These are phyloP conservation scores for Pyricularia grisea DNA, from an alignment of 2,329 filamentous ascomycete genomes.

Conservation along the genomic window DNA sequence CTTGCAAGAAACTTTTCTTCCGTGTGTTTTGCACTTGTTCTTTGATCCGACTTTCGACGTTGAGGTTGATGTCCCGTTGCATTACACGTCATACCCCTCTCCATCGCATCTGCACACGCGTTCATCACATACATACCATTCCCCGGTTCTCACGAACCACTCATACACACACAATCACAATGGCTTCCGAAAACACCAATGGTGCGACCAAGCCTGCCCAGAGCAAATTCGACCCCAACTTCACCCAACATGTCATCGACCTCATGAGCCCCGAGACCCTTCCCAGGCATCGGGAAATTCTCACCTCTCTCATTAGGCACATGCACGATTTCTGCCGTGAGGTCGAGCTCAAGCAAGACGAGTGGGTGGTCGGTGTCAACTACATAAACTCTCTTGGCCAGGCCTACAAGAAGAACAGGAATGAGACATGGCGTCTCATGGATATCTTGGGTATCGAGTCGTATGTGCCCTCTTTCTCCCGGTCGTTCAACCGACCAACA, in stretches of 20 bases:
- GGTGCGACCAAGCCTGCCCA: conserved; percentile 8
- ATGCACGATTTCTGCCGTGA: conserved; percentile 77
- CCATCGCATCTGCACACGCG: neutral
- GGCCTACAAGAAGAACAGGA: conserved; percentile 50
- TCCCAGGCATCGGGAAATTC: conserved; percentile 58
- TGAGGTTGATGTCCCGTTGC: neutral
- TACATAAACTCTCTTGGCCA: conserved; percentile 60
- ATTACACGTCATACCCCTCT: neutral
- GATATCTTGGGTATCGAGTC: conserved; percentile 69
- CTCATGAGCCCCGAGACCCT: conserved; percentile 64
- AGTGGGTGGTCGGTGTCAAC: conserved; percentile 59
- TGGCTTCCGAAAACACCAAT: conserved; percentile 1
- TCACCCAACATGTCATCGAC: conserved; percentile 65
- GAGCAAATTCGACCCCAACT: conserved; percentile 59
- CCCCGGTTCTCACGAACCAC: neutral
- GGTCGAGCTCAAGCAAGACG: conserved; percentile 67
- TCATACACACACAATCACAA: neutral
- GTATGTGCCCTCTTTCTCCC: conserved; percentile 19
- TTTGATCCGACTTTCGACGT: neutral
- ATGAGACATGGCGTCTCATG: conserved; percentile 64
- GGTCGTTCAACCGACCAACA: neutral
- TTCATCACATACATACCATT: neutral
- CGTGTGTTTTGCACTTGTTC: neutral
- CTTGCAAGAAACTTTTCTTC: neutral
- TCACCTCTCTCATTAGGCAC: conserved; percentile 60